Percentiles rank a stretch among this genome's conserved stretches.
phyloP scores from a whole-genome alignment of 768 basidiomycete genomes.

The Pulveroboletus sp. region DNA sequence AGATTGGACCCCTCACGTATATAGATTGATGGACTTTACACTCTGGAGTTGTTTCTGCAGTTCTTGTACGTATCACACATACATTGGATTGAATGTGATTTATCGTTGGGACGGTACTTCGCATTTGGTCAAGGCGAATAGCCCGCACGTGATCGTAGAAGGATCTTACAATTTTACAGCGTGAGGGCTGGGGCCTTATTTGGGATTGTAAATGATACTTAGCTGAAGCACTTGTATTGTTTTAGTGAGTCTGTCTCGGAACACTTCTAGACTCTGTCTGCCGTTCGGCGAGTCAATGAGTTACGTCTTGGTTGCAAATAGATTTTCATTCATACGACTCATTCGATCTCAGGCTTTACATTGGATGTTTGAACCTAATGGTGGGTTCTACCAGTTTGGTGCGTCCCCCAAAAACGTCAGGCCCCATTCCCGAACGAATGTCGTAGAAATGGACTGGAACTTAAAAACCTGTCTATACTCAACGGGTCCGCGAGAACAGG shows the following conservation, averaged over 20 bases:
- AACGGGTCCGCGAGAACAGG: too few species aligned
- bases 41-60: constrained; percentile 19
- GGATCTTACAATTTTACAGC: too few species aligned
- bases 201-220: not conserved
- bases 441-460: constrained; percentile 6
- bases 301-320: not conserved
- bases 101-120: constrained; percentile 3
- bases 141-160: constrained; percentile 10
- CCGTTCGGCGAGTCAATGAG: too few species aligned
- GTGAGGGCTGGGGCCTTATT: too few species aligned
- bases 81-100: constrained; percentile 17
- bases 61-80: constrained; percentile 22
- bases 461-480: not conserved
- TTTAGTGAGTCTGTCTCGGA: not conserved
- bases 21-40: constrained; percentile 30
- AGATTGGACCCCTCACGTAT: constrained; percentile 23
- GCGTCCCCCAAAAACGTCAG: not conserved
- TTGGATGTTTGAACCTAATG: not conserved
- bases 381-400: constrained; percentile 10
- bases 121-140: too few species aligned
- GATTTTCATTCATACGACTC: constrained; percentile 15
- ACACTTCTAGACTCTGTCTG: not conserved
- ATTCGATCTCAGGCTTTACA: not conserved
- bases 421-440: not conserved
- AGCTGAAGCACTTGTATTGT: not conserved